Base-by-base conservation (phyloP, 495 filamentous ascomycete genomes). In the Alectoria sarmentosa region DNA sequence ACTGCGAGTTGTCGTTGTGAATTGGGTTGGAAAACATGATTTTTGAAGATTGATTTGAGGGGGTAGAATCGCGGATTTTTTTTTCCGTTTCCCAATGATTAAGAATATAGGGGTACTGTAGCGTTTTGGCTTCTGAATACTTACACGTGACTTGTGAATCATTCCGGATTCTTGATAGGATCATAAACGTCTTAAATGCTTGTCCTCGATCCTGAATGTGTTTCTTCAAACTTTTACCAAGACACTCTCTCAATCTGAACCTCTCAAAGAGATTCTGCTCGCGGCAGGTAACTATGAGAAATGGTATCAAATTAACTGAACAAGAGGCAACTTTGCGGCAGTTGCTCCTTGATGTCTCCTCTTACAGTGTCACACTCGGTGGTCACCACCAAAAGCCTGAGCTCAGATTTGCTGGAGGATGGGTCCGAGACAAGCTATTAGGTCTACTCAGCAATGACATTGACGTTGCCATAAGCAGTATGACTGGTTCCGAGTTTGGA, bases 341-440 rank as follows among this genome's bases (percentile, higher is more conserved):
- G 37, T 81, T 96, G 21, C 81, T 96, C 21, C 79, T 94, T 13
- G 88, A 91, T 74, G 86, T 89, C 41, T 90, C 89, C 44, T 70
- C 80, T 32, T 86, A 86, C 74, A 87, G 91, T 66, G 81, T 86
- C 64, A 71, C 82, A 21, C 78, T 82, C n/a, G 74, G 78, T 36
- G 64, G 62, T n/a, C 34, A 39, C 15, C 49, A 46, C 21, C 21
- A 38, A 30, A 65, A 49, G 28, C 67, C 69, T 1, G 77, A 86
- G 6, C 79, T 99, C 23, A 89, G 94, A 17, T 97, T 93, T 76
- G 92, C 95, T 17, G 94, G 94, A 48, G 94, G 94, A n/a, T 99
- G 94, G 94, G 95, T 99, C 36, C 86, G 94, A 46, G 94, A 99
- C 79, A 98, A 96, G 79, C 82, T 99, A 13, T 81, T 99, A 2